Percentiles rank a stretch among this genome's conserved stretches.
Conservation (phyloP, 345 rosid species). For the Camelina hispida region DNA sequence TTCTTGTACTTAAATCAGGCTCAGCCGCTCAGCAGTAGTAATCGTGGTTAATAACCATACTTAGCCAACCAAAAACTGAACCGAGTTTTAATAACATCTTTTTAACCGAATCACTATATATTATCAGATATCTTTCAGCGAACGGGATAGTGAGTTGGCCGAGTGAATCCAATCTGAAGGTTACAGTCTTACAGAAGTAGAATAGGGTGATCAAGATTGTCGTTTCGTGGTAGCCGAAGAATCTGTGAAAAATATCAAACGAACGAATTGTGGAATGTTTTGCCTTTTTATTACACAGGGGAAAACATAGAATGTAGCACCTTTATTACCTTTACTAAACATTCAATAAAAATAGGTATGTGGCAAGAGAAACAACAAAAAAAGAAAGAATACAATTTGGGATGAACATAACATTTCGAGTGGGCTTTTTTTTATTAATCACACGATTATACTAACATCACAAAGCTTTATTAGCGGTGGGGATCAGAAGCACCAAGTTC, state of each 20-base stretch:
- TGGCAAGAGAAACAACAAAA: background rate
- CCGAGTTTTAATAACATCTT: background rate
- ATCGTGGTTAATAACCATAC: constrained; percentile 11
- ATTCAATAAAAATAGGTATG: constrained; percentile 22
- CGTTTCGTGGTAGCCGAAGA: constrained; percentile 8
- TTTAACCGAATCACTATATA: no score
- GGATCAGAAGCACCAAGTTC: constrained; percentile 68
- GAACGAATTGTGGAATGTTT: constrained; percentile 1
- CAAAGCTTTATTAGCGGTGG: constrained; percentile 46
- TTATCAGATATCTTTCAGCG: no score
- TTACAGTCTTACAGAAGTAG: background rate
- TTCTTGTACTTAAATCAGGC: constrained; percentile 16
- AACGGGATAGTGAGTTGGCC: no score
- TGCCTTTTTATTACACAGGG: background rate
- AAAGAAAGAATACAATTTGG: constrained; percentile 25
- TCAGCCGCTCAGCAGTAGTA: background rate
- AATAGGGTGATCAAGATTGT: constrained; percentile 6
- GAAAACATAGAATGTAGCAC: constrained; percentile 8
- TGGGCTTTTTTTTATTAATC: constrained; percentile 21
- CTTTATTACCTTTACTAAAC: constrained; percentile 35
- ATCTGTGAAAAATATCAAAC: background rate
- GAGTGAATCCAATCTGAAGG: background rate
- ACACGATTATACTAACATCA: constrained; percentile 20
- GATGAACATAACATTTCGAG: background rate
- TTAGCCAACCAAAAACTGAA: background rate